Evolutionary conservation across 139 green algal genomes (phyloP), one percentile per base, ranked within the genome.

Genomic region (Choricystis sp.): DNA sequence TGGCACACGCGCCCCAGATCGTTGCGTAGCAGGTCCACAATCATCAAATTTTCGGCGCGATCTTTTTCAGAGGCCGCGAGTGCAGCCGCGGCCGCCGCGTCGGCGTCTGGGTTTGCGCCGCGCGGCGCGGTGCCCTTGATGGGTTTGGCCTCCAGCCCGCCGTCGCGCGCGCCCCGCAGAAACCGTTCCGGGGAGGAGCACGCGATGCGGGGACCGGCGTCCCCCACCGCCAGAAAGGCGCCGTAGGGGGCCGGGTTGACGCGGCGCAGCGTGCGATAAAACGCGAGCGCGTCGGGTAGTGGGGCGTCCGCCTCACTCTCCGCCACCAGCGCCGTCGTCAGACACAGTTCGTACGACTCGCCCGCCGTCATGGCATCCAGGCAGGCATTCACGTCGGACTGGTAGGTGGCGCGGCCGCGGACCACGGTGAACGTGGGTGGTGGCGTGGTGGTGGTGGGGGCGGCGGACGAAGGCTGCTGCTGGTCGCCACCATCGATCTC

Each of bases 11-110:
- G 73, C 14, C 69, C 89, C 26, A 99, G 82, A 72, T 99, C 93
- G 71, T 99, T 98, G 26, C 93, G 80, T 56, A 99, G 77, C 66
- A 99, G 80, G 79, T 99, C 93, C 40, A 98, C 91, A 48, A 99
- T 99, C 93, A 99, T 99, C n/a, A 99, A 78, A 69, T 99, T 99
- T 74, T 99, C 93, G 9, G 91, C 87, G 3, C 89, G 77, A 64
- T 96, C 89, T 79, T 98, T 99, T 59, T 92, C 87, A 21, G 78
- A 89, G 49, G 56, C 25, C 26, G 65, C 77, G 24, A 83, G 63
- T 3, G 62, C 56, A 23, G 65, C 73, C 19, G 81, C 76, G 1
- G 74, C 70, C 2, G 66, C 61, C n/a, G 60, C 69, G 63, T 97
- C 92, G 2, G 75, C 67, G 4, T 68, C 66, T 3, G 77, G 59